Evolutionary conservation across 805 yeast species (phyloP).

Genomic region (Teunomyces aglyptinius): DNA sequence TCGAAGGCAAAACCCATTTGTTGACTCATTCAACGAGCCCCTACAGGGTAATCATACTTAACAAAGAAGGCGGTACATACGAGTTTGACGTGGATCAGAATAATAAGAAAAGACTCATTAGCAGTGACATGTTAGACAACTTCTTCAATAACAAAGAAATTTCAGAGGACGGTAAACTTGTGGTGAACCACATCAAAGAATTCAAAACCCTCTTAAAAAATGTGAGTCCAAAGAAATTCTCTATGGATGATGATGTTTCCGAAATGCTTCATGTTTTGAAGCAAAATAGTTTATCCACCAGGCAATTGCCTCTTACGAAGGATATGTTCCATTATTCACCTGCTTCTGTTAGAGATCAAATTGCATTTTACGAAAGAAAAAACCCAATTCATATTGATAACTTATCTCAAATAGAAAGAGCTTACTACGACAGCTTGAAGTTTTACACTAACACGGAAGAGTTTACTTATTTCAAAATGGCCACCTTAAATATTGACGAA

Average conservation of each 20-base stretch:
- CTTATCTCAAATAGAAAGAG: conserved; percentile 18
- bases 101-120: conserved; percentile 15
- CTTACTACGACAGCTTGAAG: conserved; percentile 34
- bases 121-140: conserved; percentile 22
- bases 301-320: not conserved
- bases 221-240: conserved; percentile 4
- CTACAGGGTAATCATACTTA: conserved; percentile 24
- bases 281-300: not conserved
- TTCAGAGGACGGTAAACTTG: conserved; percentile 13
- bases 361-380: conserved; percentile 18
- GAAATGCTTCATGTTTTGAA: not conserved
- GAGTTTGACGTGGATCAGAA: conserved; percentile 18
- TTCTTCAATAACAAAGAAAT: conserved; percentile 11
- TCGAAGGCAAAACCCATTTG: conserved; percentile 20
- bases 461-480: conserved; percentile 41
- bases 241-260: not conserved
- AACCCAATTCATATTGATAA: conserved; percentile 11
- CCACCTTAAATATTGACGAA: conserved; percentile 26
- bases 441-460: conserved; percentile 29
- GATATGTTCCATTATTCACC: conserved; percentile 1
- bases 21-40: conserved; percentile 26
- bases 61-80: conserved; percentile 35
- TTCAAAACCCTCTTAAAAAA: conserved; percentile 14
- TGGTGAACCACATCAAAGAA: conserved; percentile 25
- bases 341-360: conserved; percentile 20